phyloP scores from a whole-genome alignment of 2,329 filamentous ascomycete genomes.

The Monilinia laxa region DNA sequence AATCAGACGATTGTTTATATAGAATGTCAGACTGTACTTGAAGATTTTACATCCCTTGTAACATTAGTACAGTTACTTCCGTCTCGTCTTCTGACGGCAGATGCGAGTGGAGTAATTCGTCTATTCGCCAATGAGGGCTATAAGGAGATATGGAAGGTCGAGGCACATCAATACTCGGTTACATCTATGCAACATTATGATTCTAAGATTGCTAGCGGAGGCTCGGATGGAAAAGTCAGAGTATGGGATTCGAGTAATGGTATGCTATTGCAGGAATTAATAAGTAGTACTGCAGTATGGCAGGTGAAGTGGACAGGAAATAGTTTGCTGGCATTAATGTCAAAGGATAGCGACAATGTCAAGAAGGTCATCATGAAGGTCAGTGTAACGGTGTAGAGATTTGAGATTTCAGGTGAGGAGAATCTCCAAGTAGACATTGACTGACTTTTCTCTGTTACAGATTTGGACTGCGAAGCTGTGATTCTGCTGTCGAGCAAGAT shows the following conservation, averaged over 20 bases:
- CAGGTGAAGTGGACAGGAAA: background rate
- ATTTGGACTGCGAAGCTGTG: background rate
- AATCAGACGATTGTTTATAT: background rate
- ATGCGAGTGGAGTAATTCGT: conserved; percentile 3
- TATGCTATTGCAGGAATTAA: background rate
- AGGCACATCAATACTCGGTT: background rate
- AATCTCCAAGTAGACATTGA: background rate
- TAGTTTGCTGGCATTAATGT: background rate
- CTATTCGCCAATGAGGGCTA: background rate
- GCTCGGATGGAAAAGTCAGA: background rate
- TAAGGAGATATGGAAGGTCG: background rate
- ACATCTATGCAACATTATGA: background rate
- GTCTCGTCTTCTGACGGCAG: background rate
- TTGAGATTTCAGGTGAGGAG: background rate
- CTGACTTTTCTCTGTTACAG: background rate
- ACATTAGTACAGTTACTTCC: background rate
- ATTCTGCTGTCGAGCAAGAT: background rate
- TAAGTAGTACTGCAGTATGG: background rate
- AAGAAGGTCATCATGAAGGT: background rate
- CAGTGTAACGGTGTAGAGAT: background rate
- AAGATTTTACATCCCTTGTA: background rate
- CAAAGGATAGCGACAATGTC: background rate
- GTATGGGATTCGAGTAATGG: background rate
- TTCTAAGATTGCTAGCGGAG: background rate
- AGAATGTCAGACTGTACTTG: background rate